Conservation (phyloP, 2,329 filamentous ascomycete genomes). For the Tolypocladium pustulatum region DNA sequence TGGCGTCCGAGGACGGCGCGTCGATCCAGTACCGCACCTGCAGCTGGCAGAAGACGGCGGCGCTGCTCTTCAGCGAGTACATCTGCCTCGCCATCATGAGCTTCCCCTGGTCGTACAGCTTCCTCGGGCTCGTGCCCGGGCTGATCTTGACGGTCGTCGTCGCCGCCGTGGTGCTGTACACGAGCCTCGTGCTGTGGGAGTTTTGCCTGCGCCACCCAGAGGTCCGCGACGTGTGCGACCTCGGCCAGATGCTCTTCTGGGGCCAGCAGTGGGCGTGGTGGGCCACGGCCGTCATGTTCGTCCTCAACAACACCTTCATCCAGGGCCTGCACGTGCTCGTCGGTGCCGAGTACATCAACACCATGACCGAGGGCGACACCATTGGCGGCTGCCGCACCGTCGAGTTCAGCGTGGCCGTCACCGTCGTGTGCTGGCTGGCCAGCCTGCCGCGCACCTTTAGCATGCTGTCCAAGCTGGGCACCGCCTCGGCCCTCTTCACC, state of each 20-base stretch:
- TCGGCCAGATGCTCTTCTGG: conserved; percentile 93
- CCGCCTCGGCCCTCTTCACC: conserved; percentile 73
- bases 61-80: conserved; percentile 86
- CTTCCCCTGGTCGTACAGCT: conserved; percentile 85
- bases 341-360: conserved; percentile 81
- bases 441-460: conserved; percentile 81
- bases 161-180: conserved; percentile 73
- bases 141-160: conserved; percentile 74
- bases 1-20: conserved; percentile 65
- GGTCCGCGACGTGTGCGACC: conserved; percentile 84
- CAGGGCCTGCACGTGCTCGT: conserved; percentile 74
- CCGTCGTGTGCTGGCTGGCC: conserved; percentile 64
- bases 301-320: conserved; percentile 90
- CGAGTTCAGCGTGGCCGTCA: conserved; percentile 63
- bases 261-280: conserved; percentile 64
- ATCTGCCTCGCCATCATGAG: conserved; percentile 91
- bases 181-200: conserved; percentile 54
- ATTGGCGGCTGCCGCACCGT: conserved; percentile 63
- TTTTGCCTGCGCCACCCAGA: conserved; percentile 88
- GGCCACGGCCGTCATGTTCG: conserved; percentile 71
- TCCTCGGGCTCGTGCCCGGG: conserved; percentile 75
- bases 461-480: conserved; percentile 69
- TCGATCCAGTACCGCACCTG: conserved; percentile 88
- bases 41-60: conserved; percentile 91
- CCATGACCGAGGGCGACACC: conserved; percentile 61